A percentile compares a stretch with the other conserved stretches of the same genome.
These are phyloP conservation scores for Cutaneotrichosporon sp. DNA, from an alignment of 1,284 basidiomycete species.

Conservation along the genomic window DNA sequence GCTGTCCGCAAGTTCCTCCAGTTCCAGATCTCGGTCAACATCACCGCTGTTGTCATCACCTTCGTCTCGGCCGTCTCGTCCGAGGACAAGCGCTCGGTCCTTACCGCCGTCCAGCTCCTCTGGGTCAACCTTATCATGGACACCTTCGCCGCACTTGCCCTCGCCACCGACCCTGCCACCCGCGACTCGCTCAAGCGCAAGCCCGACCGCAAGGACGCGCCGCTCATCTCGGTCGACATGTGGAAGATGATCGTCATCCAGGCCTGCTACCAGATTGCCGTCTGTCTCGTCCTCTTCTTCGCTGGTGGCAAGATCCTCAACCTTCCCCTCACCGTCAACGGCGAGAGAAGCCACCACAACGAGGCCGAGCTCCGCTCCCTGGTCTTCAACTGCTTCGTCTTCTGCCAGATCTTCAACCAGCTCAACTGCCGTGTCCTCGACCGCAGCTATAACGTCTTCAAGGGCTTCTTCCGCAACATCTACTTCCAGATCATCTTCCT, in stretches of 20 bases:
- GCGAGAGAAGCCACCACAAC: constrained; percentile 29
- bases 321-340: constrained; percentile 51
- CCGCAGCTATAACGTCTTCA: constrained; percentile 83
- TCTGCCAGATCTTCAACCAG: constrained; percentile 93
- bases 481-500: constrained; percentile 87
- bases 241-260: constrained; percentile 93
- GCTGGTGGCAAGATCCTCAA: constrained; percentile 72
- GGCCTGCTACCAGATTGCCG: constrained; percentile 79
- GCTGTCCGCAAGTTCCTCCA: constrained; percentile 96
- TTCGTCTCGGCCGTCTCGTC: constrained; percentile 88
- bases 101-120: constrained; percentile 91
- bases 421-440: constrained; percentile 88
- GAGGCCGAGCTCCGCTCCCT: constrained; percentile 72
- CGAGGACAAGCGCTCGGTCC: constrained; percentile 71
- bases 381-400: constrained; percentile 96
- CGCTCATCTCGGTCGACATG: constrained; percentile 88
- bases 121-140: constrained; percentile 83
- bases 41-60: constrained; percentile 92
- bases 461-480: constrained; percentile 74
- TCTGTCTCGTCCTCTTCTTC: constrained; percentile 91
- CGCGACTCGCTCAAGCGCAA: constrained; percentile 79
- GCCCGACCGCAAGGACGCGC: constrained; percentile 83
- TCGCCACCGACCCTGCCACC: constrained; percentile 93
- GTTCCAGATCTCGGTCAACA: constrained; percentile 96
- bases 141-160: constrained; percentile 93